phyloP scores from a whole-genome alignment of 495 filamentous ascomycete species.

The Talaromyces proteolyticus region DNA sequence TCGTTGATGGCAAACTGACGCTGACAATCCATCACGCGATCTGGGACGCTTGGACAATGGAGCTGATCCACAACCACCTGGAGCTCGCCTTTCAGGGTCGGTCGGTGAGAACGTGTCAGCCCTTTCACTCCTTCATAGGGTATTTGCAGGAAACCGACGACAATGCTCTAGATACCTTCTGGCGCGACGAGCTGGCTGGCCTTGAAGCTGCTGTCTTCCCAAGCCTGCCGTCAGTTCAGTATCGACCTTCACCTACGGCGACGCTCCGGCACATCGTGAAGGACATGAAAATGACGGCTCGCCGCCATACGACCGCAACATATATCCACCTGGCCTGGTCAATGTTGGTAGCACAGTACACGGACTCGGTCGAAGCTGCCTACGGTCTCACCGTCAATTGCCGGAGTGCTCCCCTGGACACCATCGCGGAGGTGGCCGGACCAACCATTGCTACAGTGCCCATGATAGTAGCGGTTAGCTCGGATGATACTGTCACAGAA shows the following conservation, averaged over 20 bases:
- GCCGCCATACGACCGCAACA: background rate
- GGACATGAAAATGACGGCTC: background rate
- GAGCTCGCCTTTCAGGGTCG: background rate
- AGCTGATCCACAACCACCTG: constrained; percentile 7
- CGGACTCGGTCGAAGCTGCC: constrained; percentile 19
- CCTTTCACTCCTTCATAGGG: constrained; percentile 15
- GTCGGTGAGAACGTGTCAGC: background rate
- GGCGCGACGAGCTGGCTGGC: constrained; percentile 27
- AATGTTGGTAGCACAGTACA: constrained; percentile 20
- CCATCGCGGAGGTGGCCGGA: constrained; percentile 26
- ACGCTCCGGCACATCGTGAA: background rate
- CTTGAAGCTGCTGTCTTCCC: constrained; percentile 33
- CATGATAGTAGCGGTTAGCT: constrained; percentile 29
- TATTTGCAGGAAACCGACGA: constrained; percentile 10
- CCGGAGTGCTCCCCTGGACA: constrained; percentile 19
- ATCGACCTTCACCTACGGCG: constrained; percentile 20
- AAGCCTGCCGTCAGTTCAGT: constrained; percentile 30
- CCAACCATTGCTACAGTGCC: constrained; percentile 46
- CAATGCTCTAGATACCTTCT: constrained; percentile 10
- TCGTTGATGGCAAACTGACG: constrained; percentile 16
- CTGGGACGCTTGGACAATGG: constrained; percentile 15
- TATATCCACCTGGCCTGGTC: constrained; percentile 39
- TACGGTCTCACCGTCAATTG: constrained; percentile 26
- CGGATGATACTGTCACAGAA: constrained; percentile 14
- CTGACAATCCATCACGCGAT: constrained; percentile 12